Conservation (phyloP, 148 eudicot species). For the Fagopyrum homotropicum region DNA sequence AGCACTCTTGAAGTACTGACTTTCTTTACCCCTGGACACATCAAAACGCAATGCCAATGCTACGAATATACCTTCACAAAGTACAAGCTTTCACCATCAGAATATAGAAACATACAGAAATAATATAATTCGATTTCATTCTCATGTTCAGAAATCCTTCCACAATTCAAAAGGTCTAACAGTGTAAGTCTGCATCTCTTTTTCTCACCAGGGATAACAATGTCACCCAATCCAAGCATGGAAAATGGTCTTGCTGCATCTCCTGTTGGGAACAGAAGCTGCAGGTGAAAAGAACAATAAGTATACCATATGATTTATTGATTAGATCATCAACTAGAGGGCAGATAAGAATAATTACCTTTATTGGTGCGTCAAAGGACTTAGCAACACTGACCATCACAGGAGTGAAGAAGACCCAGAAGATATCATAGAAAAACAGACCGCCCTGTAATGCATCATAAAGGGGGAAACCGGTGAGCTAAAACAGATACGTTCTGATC, state of each 20-base stretch:
- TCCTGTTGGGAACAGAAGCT: conserved; percentile 97
- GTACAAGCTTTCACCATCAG: conserved; percentile 6
- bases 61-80: conserved; percentile 76
- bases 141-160: not conserved
- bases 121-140: not conserved
- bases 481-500: not conserved
- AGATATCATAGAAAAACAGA: conserved; percentile 88
- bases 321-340: not conserved
- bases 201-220: conserved; percentile 91
- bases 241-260: conserved; percentile 79
- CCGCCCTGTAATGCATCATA: conserved; percentile 58
- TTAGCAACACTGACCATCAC: conserved; percentile 99
- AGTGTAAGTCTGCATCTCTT: conserved; percentile 9
- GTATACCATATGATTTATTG: not conserved
- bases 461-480: not conserved
- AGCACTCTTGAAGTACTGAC: conserved; percentile 89
- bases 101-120: not conserved
- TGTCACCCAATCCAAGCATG: conserved; percentile 96
- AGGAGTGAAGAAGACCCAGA: conserved; percentile 99
- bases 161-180: not conserved
- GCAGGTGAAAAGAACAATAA: conserved; percentile 15
- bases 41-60: conserved; percentile 98
- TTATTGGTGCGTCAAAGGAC: conserved; percentile 98
- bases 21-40: conserved; percentile 75
- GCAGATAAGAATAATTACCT: conserved; percentile 41